Base-by-base conservation (phyloP, 257 asterid genomes). In the Solanum clarkiae region DNA sequence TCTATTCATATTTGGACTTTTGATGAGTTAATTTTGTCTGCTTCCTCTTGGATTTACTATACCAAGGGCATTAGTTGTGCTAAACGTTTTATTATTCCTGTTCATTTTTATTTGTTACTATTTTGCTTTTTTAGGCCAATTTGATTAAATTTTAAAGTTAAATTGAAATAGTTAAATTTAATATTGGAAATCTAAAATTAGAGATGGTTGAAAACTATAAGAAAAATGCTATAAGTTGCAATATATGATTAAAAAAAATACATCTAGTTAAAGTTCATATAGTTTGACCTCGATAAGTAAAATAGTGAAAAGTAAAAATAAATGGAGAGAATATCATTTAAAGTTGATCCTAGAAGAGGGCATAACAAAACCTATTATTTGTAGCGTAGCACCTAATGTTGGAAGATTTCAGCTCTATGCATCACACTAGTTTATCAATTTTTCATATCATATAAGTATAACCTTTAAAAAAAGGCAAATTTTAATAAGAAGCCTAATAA, bases 21-120 rank as follows among this genome's bases (percentile, higher is more conserved):
- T 87, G 80, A 84, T 85, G 90, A 53, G 53, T 65, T 79, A 51
- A 10, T 84, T 86, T 88, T 86, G 85, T 87, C 81, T 80, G 86
- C 10, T 88, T 72, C 85, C 84, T 88, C 77, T 86, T 88, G 90
- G 89, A 86, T 80, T 68, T 57, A 86, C 57, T 49, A 54, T 49
- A 1, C 22, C 10, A 22, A 24, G n/a, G 83, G 80, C 53, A 85
- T 84, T 81, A 70, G 82, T 62, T 55, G 32, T 18, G 18, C 83
- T 77, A 86, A 32, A 32, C 36, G 36, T 36, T 36, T 36, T 36
- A 3, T 36, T 29, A 36, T 6, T 36, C 40, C 40, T 0, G 5
- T 36, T 36, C 40, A 36, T 4, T 36, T 36, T 36, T 36, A 36
- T 5, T 36, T 36, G 42, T 36, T 1, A 36, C 0, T 36, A 1